phyloP scores from a whole-genome alignment of 2,329 filamentous ascomycete genomes.

The Aspergillus pseudonomiae region DNA sequence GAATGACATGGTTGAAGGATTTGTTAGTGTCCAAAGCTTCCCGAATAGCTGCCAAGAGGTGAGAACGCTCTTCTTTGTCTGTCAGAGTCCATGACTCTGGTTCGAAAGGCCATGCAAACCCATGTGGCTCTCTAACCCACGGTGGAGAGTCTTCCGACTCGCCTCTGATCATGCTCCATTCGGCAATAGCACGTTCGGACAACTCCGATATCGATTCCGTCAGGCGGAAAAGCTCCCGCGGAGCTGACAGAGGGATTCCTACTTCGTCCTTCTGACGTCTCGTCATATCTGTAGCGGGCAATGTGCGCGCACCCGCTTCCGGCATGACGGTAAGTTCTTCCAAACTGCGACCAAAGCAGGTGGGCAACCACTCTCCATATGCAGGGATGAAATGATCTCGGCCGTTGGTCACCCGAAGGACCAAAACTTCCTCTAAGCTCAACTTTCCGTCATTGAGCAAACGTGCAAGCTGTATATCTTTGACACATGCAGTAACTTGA shows the following conservation, averaged over 20 bases:
- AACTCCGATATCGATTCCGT: slow-evolving; percentile 75
- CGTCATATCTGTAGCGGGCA: slow-evolving; percentile 41
- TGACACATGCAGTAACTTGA: slow-evolving; percentile 68
- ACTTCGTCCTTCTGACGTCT: slow-evolving; percentile 38
- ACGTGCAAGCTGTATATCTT: slow-evolving; percentile 64
- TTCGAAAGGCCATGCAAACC: slow-evolving; percentile 62
- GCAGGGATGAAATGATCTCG: slow-evolving; percentile 90
- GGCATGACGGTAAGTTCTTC: slow-evolving; percentile 86
- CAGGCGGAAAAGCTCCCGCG: slow-evolving; percentile 84
- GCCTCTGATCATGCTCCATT: slow-evolving; percentile 62
- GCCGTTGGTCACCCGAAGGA: slow-evolving; percentile 80
- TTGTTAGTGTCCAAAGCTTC: slow-evolving; percentile 74
- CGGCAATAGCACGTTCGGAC: slow-evolving; percentile 60
- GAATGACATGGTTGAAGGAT: slow-evolving; percentile 64
- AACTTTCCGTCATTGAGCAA: slow-evolving; percentile 70
- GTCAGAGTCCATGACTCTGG: slow-evolving; percentile 52
- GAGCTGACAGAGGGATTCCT: slow-evolving; percentile 70
- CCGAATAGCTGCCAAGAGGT: slow-evolving; percentile 49
- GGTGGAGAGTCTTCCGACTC: slow-evolving; percentile 42
- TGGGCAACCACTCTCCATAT: slow-evolving; percentile 75
- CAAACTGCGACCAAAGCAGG: slow-evolving; percentile 82
- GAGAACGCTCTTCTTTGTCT: slow-evolving; percentile 44
- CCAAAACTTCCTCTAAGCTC: slow-evolving; percentile 80
- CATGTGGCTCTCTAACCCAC: slow-evolving; percentile 54
- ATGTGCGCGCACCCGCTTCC: slow-evolving; percentile 73